A percentile compares a stretch with the other conserved stretches of the same genome.
phyloP scores from a whole-genome alignment of 2,329 filamentous ascomycete species.

The Dothiorella sarmentorum region DNA sequence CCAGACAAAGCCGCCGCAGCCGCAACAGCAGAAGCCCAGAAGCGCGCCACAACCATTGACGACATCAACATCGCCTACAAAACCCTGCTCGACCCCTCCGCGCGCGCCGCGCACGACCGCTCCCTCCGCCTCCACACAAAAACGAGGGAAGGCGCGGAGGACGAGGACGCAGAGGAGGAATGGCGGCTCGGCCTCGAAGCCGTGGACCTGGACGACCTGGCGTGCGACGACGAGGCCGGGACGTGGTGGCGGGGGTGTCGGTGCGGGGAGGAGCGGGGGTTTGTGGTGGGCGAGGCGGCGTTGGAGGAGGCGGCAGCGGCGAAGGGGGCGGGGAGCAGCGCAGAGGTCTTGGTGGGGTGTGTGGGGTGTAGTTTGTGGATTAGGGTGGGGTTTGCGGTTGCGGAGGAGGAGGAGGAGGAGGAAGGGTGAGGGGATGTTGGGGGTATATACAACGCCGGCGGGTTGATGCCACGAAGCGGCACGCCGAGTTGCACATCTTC shows the following conservation, averaged over 20 bases:
- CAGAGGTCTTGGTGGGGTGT: conserved; percentile 54
- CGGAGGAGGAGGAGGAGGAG: conserved; percentile 29
- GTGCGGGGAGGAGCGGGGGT: conserved; percentile 57
- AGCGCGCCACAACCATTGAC: conserved; percentile 49
- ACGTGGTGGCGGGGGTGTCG: conserved; percentile 55
- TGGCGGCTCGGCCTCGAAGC: conserved; percentile 13
- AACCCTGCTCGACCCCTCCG: conserved; percentile 45
- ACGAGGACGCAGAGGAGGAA: conserved; percentile 5
- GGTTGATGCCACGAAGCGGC: too few relatives aligned
- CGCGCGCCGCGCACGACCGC: conserved; percentile 49
- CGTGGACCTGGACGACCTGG: conserved; percentile 17
- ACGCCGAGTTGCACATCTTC: too few relatives aligned
- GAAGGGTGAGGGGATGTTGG: too few relatives aligned
- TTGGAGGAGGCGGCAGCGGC: conserved; percentile 49
- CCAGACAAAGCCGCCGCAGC: conserved; percentile 51
- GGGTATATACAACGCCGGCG: too few relatives aligned
- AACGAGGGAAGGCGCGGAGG: neutral
- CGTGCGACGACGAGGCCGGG: conserved; percentile 34
- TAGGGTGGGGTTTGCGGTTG: conserved; percentile 57
- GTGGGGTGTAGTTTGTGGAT: conserved; percentile 62
- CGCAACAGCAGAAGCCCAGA: conserved; percentile 39
- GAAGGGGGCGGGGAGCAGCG: conserved; percentile 26
- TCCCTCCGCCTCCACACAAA: neutral
- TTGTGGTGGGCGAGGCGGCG: conserved; percentile 53
- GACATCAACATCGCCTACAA: conserved; percentile 58